Evolutionary conservation across 345 rosid genomes (phyloP).

Genomic region (Viola odorata): DNA sequence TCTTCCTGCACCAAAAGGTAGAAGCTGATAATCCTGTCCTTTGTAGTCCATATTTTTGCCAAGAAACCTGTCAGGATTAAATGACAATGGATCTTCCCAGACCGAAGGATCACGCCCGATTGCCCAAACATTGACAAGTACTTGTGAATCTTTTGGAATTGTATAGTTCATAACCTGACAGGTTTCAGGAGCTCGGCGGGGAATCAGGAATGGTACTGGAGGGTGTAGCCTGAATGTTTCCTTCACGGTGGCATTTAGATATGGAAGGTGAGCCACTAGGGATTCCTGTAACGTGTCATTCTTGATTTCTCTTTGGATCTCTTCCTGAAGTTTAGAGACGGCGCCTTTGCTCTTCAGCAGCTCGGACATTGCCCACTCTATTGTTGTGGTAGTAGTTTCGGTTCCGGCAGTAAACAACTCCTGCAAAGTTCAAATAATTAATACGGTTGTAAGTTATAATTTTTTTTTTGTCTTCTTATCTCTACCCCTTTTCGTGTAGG

Average conservation of each 20-base stretch:
- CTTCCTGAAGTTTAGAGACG: no score
- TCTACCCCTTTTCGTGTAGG: no score
- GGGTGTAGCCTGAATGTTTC: not conserved
- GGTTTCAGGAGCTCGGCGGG: not conserved
- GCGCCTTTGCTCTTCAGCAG: no score
- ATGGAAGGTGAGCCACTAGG: no score
- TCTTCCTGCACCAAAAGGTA: no score
- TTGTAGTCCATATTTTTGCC: not conserved
- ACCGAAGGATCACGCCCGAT: not conserved
- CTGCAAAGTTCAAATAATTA: not conserved
- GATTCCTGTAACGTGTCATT: no score
- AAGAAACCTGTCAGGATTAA: not conserved
- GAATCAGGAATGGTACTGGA: not conserved
- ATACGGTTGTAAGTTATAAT: not conserved
- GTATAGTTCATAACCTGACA: not conserved
- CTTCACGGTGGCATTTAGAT: no score
- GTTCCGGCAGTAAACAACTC: not conserved
- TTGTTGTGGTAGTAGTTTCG: not conserved
- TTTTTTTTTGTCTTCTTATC: no score
- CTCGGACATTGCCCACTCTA: no score
- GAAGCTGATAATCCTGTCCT: not conserved
- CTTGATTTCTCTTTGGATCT: no score
- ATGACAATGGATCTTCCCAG: not conserved
- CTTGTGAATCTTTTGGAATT: not conserved
- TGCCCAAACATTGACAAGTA: not conserved